Conservation (phyloP, 2,329 filamentous ascomycete genomes). For the Leptoxyphium fumago region DNA sequence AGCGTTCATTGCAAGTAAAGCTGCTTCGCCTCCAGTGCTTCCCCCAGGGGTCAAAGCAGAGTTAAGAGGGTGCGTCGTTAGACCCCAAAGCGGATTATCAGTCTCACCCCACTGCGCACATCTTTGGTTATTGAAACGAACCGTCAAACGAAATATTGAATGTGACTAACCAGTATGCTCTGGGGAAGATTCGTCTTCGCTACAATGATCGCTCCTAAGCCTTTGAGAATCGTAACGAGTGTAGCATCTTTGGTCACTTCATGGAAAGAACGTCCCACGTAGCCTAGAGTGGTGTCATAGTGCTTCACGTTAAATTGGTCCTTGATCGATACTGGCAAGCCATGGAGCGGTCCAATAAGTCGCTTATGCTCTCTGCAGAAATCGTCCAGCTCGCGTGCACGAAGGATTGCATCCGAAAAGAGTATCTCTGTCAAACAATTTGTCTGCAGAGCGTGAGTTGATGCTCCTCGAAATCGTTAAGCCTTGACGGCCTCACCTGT, state of each 20-base stretch:
- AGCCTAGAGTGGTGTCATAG: slow-evolving; percentile 25
- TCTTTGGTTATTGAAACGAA: too few species aligned
- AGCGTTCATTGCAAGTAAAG: slow-evolving; percentile 34
- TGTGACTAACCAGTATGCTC: slow-evolving; percentile 38
- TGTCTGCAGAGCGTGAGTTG: slow-evolving; percentile 4
- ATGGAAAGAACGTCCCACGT: slow-evolving; percentile 29
- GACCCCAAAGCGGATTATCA: slow-evolving; percentile 36
- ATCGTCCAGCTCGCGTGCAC: slow-evolving; percentile 26
- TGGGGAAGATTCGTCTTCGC: slow-evolving; percentile 42
- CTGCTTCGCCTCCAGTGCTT: slow-evolving; percentile 38
- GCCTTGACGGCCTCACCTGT: too few species aligned
- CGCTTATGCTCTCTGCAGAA: slow-evolving; percentile 16
- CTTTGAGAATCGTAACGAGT: slow-evolving; percentile 29
- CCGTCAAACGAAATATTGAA: slow-evolving; percentile 9
- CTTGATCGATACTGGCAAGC: slow-evolving; percentile 22
- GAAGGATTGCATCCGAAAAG: slow-evolving; percentile 21
- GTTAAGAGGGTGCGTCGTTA: slow-evolving; percentile 35
- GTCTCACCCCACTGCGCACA: too few species aligned
- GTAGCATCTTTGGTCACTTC: slow-evolving; percentile 24
- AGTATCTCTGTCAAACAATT: slow-evolving; percentile 33
- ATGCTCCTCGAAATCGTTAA: not conserved
- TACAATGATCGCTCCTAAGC: slow-evolving; percentile 34
- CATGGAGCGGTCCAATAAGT: slow-evolving; percentile 32
- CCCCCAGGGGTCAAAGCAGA: slow-evolving; percentile 36
- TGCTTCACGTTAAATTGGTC: slow-evolving; percentile 23